Evolutionary conservation across 2,329 filamentous ascomycete genomes (phyloP), one percentile per base, ranked within the genome.

Genomic region (Penicillium palitans): DNA sequence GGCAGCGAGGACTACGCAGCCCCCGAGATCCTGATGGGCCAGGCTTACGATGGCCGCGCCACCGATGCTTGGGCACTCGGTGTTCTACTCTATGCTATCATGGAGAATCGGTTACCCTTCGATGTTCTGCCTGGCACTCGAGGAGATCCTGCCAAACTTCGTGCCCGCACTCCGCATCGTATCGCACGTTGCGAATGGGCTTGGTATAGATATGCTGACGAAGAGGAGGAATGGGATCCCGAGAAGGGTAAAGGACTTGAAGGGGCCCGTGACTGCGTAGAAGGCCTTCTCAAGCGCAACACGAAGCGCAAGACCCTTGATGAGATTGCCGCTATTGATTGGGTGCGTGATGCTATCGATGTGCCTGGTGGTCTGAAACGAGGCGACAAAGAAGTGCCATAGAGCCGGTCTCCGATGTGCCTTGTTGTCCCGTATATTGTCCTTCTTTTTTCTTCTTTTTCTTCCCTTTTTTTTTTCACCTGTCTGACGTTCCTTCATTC

Each of bases 1-100:
- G 95, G 95, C 33, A 96, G 90, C 41, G 95, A 98, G 76, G 95
- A 99, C 76, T 99, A 99, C 72, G 93, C 93, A 2, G 93, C 95
- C 0, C 95, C 95, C 0, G 95, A 99, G 74, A 92, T 99, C 46
- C 88, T 99, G 54, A 91, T 99, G 81, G 93, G 93, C 25, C 91
- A 96, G 70, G 87, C 91, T 8, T 99, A 99, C 72, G 93, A 98
- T 72, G 95, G 95, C 33, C 90, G 91, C 39, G 86, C 89, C 2
- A 96, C 90, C 0, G 95, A 99, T 72, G 92, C 91, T 10, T 99
- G 95, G 95, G 96, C 93, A 0, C 82, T 98, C 1, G 95, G 95
- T 52, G 95, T 99, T 1, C 79, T 98, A 3, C 83, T 98, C 0
- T 99, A 98, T 72, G 92, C 95, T 2, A 84, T 98, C 4, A 88